A percentile compares a stretch with the other conserved stretches of the same genome.
Conservation (phyloP, 176 grass and related monocot species). For the Themeda triandra region DNA sequence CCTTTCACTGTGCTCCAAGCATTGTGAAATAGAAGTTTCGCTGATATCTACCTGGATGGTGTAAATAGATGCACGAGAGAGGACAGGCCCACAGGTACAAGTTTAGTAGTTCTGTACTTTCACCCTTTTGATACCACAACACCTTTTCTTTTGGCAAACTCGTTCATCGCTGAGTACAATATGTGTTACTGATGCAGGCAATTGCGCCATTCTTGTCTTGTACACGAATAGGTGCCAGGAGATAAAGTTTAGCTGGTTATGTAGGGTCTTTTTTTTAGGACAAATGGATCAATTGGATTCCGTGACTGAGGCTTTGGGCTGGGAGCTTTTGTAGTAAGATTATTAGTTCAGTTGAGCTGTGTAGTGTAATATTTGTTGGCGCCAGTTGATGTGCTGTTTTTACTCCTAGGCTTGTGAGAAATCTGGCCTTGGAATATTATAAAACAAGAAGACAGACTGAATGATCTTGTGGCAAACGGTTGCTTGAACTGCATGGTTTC, state of each 20-base stretch:
- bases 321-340: neutral
- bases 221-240: neutral
- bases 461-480: neutral
- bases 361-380: neutral
- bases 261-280: conserved; percentile 1
- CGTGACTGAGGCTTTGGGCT: neutral
- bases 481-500: neutral
- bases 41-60: conserved; percentile 3
- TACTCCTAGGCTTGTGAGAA: neutral
- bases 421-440: neutral
- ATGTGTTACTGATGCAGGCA: conserved; percentile 16
- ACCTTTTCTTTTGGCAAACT: no score
- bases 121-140: neutral
- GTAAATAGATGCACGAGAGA: neutral
- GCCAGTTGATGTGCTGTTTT: neutral
- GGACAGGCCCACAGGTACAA: conserved; percentile 19
- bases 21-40: conserved; percentile 3
- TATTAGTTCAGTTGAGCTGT: neutral
- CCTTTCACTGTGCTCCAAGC: neutral
- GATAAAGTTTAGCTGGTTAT: neutral
- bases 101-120: neutral
- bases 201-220: neutral
- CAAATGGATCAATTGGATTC: neutral
- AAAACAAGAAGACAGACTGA: neutral
- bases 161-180: neutral